These are phyloP conservation scores for Haematococcus sp. DNA, from an alignment of 139 green algal species.

Conservation along the genomic window DNA sequence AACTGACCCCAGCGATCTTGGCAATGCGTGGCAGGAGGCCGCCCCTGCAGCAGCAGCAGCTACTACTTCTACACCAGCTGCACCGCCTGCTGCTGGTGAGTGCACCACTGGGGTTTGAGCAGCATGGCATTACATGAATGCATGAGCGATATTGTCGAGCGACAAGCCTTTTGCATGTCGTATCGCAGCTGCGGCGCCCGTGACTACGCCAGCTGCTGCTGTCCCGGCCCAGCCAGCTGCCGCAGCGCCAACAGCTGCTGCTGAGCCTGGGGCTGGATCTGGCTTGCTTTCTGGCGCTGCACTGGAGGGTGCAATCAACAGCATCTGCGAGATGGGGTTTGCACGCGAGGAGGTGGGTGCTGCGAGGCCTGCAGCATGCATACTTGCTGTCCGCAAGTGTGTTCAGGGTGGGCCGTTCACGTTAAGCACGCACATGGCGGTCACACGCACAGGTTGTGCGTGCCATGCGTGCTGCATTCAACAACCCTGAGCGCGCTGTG, in stretches of 20 bases:
- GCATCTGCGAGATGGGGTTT: conserved; percentile 96
- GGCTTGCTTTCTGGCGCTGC: conserved; percentile 69
- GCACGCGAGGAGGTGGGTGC: conserved; percentile 57
- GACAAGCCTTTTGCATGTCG: too few relatives aligned
- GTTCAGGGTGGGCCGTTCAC: not conserved
- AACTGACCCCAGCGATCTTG: too few relatives aligned
- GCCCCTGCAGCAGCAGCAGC: conserved; percentile 18
- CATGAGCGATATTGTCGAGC: too few relatives aligned
- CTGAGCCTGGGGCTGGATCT: conserved; percentile 58
- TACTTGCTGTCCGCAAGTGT: not conserved
- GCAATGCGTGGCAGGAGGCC: not conserved
- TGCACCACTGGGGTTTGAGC: too few relatives aligned
- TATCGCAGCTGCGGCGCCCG: conserved; percentile 15
- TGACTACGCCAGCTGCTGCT: conserved; percentile 19
- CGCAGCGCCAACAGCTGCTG: conserved; percentile 17
- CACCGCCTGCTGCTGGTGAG: conserved; percentile 21
- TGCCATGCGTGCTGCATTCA: conserved; percentile 95
- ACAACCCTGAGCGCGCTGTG: conserved; percentile 98
- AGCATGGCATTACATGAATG: not conserved
- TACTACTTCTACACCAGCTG: conserved; percentile 26
- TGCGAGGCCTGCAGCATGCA: not conserved
- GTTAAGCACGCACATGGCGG: too few relatives aligned
- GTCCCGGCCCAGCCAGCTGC: conserved; percentile 16
- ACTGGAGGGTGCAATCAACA: conserved; percentile 67
- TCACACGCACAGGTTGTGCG: conserved; percentile 74